Conservation (phyloP, 2,329 filamentous ascomycete genomes). For the Fusarium brevicatenulatum region DNA sequence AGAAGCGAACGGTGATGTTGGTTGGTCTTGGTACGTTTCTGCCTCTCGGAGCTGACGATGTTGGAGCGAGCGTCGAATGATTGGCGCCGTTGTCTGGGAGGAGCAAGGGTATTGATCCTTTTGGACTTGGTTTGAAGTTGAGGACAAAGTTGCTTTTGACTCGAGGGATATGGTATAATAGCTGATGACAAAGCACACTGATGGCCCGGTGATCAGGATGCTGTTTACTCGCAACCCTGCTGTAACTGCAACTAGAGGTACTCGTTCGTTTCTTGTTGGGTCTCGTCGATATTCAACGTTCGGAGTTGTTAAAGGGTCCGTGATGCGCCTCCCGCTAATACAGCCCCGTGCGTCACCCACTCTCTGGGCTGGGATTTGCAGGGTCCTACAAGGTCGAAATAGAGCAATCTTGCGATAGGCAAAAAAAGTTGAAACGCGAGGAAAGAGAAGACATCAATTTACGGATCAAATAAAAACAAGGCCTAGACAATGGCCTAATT, state of each 20-base stretch:
- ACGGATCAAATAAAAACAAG: background rate
- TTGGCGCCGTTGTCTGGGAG: conserved; percentile 43
- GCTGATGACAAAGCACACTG: background rate
- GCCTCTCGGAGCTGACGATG: conserved; percentile 25
- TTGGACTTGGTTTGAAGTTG: background rate
- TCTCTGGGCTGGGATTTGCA: conserved; percentile 23
- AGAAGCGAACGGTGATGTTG: conserved; percentile 33
- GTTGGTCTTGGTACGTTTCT: conserved; percentile 16
- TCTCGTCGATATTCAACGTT: conserved; percentile 7
- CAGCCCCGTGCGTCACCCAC: conserved; percentile 40
- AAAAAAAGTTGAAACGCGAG: background rate
- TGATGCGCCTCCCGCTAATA: conserved; percentile 32
- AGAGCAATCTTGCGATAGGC: background rate
- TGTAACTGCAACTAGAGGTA: background rate
- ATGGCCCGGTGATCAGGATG: background rate
- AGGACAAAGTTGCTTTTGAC: background rate
- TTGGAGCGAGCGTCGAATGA: conserved; percentile 34
- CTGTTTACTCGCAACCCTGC: background rate
- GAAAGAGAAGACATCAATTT: background rate
- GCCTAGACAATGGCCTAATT: background rate
- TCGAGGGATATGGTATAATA: background rate
- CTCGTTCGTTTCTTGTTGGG: background rate
- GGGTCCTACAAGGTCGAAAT: conserved; percentile 16
- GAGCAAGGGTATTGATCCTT: conserved; percentile 37
- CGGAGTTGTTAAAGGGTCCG: conserved; percentile 29